Percentiles rank a stretch among this genome's conserved stretches.
phyloP scores from a whole-genome alignment of 2,329 filamentous ascomycete genomes.

The Aspergillus transmontanensis region DNA sequence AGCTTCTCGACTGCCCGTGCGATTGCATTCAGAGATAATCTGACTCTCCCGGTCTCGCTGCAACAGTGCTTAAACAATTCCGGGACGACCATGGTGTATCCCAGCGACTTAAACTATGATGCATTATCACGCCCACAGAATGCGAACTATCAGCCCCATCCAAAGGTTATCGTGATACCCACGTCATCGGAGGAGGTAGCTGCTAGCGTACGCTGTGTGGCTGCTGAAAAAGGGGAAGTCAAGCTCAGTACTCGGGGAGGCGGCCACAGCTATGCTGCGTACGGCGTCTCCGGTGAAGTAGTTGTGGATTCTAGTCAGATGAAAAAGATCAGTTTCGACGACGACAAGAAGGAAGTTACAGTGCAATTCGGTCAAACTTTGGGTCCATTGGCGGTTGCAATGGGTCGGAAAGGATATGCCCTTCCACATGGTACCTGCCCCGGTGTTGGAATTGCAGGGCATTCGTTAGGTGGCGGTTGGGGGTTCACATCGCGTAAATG shows the following conservation, averaged over 20 bases:
- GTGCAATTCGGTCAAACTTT: slow-evolving; percentile 5
- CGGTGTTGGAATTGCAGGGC: slow-evolving; percentile 6
- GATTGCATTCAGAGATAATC: neutral
- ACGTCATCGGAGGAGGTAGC: slow-evolving; percentile 4
- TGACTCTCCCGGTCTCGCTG: neutral
- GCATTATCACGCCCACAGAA: slow-evolving; percentile 5
- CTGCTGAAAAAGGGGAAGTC: slow-evolving; percentile 3
- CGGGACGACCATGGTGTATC: neutral
- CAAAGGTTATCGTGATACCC: slow-evolving; percentile 8
- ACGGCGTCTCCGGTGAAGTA: slow-evolving; percentile 7
- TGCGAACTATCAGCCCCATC: slow-evolving; percentile 8
- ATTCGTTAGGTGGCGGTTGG: slow-evolving; percentile 10
- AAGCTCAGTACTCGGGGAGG: slow-evolving; percentile 12
- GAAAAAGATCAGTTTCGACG: slow-evolving; percentile 1
- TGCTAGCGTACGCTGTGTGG: slow-evolving; percentile 9
- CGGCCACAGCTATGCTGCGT: slow-evolving; percentile 13
- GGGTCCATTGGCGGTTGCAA: slow-evolving; percentile 7
- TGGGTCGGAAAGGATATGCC: slow-evolving; percentile 9
- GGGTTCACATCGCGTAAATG: slow-evolving; percentile 10
- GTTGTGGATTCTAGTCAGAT: slow-evolving; percentile 9
- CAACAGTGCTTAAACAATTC: neutral
- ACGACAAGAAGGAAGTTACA: neutral
- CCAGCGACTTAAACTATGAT: neutral
- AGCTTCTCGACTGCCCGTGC: neutral
- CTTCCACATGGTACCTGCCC: slow-evolving; percentile 12